A percentile compares a stretch with the other conserved stretches of the same genome.
phyloP scores from a whole-genome alignment of 345 rosid species.

The Eucalyptus sp. region DNA sequence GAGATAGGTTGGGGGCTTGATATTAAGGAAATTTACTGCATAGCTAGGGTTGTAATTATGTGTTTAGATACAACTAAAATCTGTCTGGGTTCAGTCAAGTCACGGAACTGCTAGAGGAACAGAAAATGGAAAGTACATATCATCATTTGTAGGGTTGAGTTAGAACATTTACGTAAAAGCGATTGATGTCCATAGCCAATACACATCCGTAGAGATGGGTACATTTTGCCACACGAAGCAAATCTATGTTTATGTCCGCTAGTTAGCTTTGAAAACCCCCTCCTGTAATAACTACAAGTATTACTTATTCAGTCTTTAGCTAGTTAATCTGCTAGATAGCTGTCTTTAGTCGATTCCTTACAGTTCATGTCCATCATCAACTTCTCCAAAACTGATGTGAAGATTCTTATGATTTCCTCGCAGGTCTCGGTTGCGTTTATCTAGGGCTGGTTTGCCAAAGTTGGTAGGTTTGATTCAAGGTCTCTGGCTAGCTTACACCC shows the following conservation, averaged over 20 bases:
- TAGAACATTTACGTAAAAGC: background rate
- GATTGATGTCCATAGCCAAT: background rate
- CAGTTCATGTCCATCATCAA: background rate
- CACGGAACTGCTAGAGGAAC: background rate
- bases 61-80: background rate
- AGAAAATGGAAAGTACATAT: background rate
- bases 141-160: background rate
- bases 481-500: constrained; percentile 39
- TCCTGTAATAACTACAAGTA: background rate
- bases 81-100: background rate
- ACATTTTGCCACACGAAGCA: background rate
- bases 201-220: background rate
- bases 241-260: background rate
- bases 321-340: background rate
- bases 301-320: background rate
- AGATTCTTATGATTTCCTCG: constrained; percentile 18
- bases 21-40: background rate
- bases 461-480: constrained; percentile 29
- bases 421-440: constrained; percentile 6
- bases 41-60: background rate
- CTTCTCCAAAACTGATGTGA: background rate
- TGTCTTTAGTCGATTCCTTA: background rate
- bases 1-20: background rate
- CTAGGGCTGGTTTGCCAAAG: constrained; percentile 10
- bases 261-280: background rate